Base-by-base conservation (phyloP, 2,329 filamentous ascomycete genomes). In the Fusarium cicatricum region DNA sequence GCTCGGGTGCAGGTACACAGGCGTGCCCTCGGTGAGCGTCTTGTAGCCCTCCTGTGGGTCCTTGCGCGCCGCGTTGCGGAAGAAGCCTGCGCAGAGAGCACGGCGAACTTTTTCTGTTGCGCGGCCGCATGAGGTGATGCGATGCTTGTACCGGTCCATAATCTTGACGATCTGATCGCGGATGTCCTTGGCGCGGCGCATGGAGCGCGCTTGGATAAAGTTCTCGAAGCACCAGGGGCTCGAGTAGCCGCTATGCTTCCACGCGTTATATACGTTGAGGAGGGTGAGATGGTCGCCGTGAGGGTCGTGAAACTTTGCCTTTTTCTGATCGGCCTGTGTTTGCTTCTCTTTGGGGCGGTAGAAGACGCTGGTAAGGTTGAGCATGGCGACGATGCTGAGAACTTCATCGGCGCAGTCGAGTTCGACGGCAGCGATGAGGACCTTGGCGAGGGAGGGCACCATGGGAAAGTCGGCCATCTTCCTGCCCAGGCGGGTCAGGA, bases 381-480 rank as follows among this genome's bases (percentile, higher is more conserved):
- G 86, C 92, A 97, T 96, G 37, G 92, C 90, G 2, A 99, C 92
- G 56, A 99, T 97, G 61, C 86, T 94, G 21, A 99, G 86, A 69
- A 98, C 87, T 75, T 99, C 95, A 21, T 99, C 95, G 0, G 91
- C 93, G 75, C 96, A 99, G 23, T 89, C 85, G 63, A 96, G 84
- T 40, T 97, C 91, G 2, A 96, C 90, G 0, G 91, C 91, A 11
- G 88, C 89, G 60, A 99, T 96, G 2, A 99, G 83, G 0, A 92
- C 88, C 74, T 98, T 99, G 47, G 93, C 91, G 1, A 98, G 82
- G 1, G 91, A 87, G 0, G 95, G 95, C 52, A 98, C 93, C 92
- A 98, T 98, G 1, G 95, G 95, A 74, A 98, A 98, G 71, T 99
- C 94, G 11, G 95, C 93, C 94, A 99, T 98, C 74, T 97, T 96